Percentiles rank a stretch among this genome's conserved stretches.
phyloP scores from a whole-genome alignment of 495 filamentous ascomycete genomes.

The Pyronema omphalodes region DNA sequence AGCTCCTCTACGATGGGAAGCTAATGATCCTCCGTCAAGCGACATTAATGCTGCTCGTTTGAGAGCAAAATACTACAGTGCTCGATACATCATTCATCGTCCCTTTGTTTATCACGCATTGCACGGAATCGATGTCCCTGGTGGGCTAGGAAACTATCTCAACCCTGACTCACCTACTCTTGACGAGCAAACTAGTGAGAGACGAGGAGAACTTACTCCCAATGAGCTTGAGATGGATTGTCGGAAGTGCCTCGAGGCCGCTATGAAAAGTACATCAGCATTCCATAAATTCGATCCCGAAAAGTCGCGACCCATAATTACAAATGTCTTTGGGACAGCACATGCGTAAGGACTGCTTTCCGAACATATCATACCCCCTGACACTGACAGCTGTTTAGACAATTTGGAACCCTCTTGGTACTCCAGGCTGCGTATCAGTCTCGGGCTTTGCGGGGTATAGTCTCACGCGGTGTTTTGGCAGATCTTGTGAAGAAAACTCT shows the following conservation, averaged over 20 bases:
- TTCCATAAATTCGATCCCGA: constrained; percentile 50
- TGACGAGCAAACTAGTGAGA: not conserved
- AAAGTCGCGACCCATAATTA: constrained; percentile 55
- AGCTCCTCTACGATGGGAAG: constrained; percentile 41
- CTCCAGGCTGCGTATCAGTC: constrained; percentile 54
- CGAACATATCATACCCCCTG: not conserved
- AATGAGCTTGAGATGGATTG: constrained; percentile 28
- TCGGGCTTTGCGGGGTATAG: constrained; percentile 11
- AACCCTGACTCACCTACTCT: not conserved
- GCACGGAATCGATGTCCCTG: constrained; percentile 24
- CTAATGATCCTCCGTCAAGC: constrained; percentile 42
- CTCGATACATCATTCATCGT: constrained; percentile 71
- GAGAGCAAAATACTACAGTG: constrained; percentile 87
- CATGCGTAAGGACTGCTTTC: constrained; percentile 60
- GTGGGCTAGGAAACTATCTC: not conserved
- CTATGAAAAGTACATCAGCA: constrained; percentile 67
- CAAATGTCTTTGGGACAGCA: constrained; percentile 86
- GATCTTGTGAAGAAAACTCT: constrained; percentile 19
- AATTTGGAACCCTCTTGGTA: constrained; percentile 92
- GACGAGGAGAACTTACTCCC: constrained; percentile 8
- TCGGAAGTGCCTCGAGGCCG: constrained; percentile 45
- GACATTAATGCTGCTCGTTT: constrained; percentile 74
- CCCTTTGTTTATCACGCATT: constrained; percentile 54
- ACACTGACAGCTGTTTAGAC: constrained; percentile 32
- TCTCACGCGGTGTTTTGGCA: constrained; percentile 10